Evolutionary conservation across 192 early-diverging fungal species (phyloP).

Genomic region (Coemansia sp.): DNA sequence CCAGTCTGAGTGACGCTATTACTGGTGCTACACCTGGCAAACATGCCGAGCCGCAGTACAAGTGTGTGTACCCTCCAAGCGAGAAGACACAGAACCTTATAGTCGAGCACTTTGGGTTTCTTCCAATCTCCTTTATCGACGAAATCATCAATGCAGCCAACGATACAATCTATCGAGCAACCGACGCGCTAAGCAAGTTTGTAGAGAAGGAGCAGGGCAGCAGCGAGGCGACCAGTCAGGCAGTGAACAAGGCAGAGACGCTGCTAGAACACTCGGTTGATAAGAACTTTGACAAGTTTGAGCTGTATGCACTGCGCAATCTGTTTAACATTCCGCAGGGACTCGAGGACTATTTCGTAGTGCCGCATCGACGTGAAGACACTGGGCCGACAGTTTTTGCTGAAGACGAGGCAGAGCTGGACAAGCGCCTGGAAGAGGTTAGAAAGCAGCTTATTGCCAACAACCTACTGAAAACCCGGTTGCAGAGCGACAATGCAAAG

Average conservation of each 20-base stretch:
- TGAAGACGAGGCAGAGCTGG: slow-evolving; percentile 41
- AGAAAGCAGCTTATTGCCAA: slow-evolving; percentile 31
- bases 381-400: slow-evolving; percentile 14
- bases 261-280: slow-evolving; percentile 76
- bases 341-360: slow-evolving; percentile 34
- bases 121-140: slow-evolving; percentile 77
- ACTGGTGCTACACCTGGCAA: slow-evolving; percentile 37
- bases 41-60: slow-evolving; percentile 28
- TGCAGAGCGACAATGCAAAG: slow-evolving; percentile 26
- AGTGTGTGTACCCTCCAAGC: slow-evolving; percentile 50
- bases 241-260: slow-evolving; percentile 72
- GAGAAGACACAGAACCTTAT: slow-evolving; percentile 50
- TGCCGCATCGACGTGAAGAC: slow-evolving; percentile 32
- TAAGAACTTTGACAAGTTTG: slow-evolving; percentile 80
- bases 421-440: slow-evolving; percentile 35
- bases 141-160: slow-evolving; percentile 78
- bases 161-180: slow-evolving; percentile 68
- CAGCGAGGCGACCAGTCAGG: slow-evolving; percentile 51
- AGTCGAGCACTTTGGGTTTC: slow-evolving; percentile 79
- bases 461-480: slow-evolving; percentile 31
- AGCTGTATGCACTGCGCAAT: slow-evolving; percentile 71
- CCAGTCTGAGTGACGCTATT: slow-evolving; percentile 25
- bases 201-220: slow-evolving; percentile 58
- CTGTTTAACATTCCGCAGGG: slow-evolving; percentile 67
- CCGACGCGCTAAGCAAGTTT: slow-evolving; percentile 65